phyloP scores from a whole-genome alignment of 768 basidiomycete genomes.

The Termitomyces sp. region DNA sequence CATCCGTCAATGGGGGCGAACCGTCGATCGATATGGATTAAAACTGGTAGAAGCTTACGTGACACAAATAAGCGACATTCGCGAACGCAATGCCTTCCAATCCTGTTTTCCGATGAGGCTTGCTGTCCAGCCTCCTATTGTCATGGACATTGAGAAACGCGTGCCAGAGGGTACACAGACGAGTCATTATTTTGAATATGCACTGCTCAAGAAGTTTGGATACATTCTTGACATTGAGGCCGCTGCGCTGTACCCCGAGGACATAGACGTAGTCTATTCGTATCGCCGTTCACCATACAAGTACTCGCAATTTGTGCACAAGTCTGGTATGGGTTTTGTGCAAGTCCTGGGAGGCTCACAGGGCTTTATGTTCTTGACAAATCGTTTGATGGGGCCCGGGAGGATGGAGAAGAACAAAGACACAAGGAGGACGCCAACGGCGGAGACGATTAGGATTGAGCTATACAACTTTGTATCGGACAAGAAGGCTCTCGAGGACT shows the following conservation, averaged over 20 bases:
- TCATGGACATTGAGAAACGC: conserved; percentile 60
- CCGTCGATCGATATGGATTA: conserved; percentile 85
- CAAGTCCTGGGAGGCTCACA: conserved; percentile 76
- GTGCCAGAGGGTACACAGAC: conserved; percentile 63
- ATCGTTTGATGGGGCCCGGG: conserved; percentile 73
- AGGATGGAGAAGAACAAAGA: conserved; percentile 58
- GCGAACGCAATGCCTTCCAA: conserved; percentile 84
- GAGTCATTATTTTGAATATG: conserved; percentile 75
- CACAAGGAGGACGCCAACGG: conserved; percentile 47
- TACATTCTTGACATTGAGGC: conserved; percentile 87
- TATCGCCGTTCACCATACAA: conserved; percentile 76
- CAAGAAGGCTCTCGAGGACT: conserved; percentile 40
- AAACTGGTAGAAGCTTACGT: conserved; percentile 93
- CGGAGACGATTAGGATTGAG: conserved; percentile 54
- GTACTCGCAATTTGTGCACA: conserved; percentile 90
- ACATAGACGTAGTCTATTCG: conserved; percentile 82
- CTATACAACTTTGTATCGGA: conserved; percentile 66
- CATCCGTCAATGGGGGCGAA: conserved; percentile 72
- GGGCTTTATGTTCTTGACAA: conserved; percentile 88
- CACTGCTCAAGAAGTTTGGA: conserved; percentile 66
- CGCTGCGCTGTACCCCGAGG: conserved; percentile 65
- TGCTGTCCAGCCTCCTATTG: conserved; percentile 66
- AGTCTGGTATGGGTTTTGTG: conserved; percentile 83
- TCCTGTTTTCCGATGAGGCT: conserved; percentile 82
- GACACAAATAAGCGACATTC: conserved; percentile 84